Evolutionary conservation across 345 rosid genomes (phyloP).

Genomic region (Bruguiera sexangula): DNA sequence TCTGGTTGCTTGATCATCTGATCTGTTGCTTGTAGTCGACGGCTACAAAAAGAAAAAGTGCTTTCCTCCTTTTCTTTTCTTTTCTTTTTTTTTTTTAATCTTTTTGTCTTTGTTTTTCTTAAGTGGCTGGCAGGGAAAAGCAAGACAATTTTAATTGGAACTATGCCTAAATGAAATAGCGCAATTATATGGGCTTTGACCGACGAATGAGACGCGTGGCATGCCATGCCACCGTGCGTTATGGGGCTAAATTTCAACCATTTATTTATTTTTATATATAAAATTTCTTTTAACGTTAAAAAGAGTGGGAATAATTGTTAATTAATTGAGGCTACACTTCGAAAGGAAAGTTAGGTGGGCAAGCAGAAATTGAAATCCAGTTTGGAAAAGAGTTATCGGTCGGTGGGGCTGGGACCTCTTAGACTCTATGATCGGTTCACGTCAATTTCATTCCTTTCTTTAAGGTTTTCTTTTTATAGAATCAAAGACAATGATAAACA

Average conservation of each 20-base stretch:
- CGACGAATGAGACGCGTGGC: constrained; percentile 18
- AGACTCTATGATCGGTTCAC: not conserved
- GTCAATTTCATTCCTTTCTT: not conserved
- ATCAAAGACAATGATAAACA: not conserved
- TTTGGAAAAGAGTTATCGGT: not conserved
- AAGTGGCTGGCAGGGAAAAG: no score
- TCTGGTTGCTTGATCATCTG: no score
- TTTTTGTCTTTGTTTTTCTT: no score
- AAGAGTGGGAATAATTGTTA: not conserved
- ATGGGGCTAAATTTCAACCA: constrained; percentile 9
- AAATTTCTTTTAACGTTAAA: not conserved
- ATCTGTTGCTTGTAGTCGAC: no score
- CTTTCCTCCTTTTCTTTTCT: no score
- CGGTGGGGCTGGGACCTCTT: not conserved
- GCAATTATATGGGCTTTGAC: not conserved
- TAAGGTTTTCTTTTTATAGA: no score
- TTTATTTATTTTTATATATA: not conserved
- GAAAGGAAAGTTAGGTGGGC: not conserved
- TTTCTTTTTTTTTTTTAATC: no score
- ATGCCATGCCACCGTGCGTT: constrained; percentile 1
- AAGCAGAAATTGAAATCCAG: not conserved
- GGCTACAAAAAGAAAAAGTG: no score
- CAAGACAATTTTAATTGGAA: no score
- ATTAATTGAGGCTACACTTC: constrained; percentile 2
- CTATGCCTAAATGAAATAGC: no score